These are phyloP conservation scores for Bacterosira constricta DNA, from an alignment of 108 stramenopile genomes.

Conservation along the genomic window DNA sequence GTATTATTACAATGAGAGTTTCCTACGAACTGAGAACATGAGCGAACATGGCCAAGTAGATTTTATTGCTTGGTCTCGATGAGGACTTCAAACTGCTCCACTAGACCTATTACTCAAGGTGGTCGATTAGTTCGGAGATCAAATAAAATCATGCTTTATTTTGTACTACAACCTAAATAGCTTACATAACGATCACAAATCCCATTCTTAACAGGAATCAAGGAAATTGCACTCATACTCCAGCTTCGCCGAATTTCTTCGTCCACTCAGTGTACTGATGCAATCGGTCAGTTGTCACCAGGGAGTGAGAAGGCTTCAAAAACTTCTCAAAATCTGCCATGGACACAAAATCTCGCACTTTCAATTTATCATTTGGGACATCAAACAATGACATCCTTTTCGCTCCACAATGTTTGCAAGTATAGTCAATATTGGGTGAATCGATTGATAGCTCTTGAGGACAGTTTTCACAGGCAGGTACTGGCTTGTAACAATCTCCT, in stretches of 20 bases:
- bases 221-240: too few relatives aligned
- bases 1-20: too few relatives aligned
- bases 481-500: slow-evolving; percentile 60
- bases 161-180: too few relatives aligned
- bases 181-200: too few relatives aligned
- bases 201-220: too few relatives aligned
- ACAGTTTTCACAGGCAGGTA: slow-evolving; percentile 92
- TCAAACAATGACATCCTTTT: slow-evolving; percentile 92
- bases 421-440: slow-evolving; percentile 65
- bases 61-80: too few relatives aligned
- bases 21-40: too few relatives aligned
- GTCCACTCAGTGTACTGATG: slow-evolving; percentile 95
- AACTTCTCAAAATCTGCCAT: slow-evolving; percentile 78
- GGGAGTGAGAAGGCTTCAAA: slow-evolving; percentile 71
- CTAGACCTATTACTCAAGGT: too few relatives aligned
- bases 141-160: too few relatives aligned
- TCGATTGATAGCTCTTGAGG: slow-evolving; percentile 88
- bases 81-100: too few relatives aligned
- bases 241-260: slow-evolving; percentile 96
- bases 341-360: slow-evolving; percentile 73
- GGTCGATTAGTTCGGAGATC: too few relatives aligned
- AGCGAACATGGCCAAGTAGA: too few relatives aligned
- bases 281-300: slow-evolving; percentile 93
- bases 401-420: slow-evolving; percentile 89
- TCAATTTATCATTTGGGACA: slow-evolving; percentile 81